Conservation (phyloP, 768 basidiomycete genomes). For the Ramaria sp. region DNA sequence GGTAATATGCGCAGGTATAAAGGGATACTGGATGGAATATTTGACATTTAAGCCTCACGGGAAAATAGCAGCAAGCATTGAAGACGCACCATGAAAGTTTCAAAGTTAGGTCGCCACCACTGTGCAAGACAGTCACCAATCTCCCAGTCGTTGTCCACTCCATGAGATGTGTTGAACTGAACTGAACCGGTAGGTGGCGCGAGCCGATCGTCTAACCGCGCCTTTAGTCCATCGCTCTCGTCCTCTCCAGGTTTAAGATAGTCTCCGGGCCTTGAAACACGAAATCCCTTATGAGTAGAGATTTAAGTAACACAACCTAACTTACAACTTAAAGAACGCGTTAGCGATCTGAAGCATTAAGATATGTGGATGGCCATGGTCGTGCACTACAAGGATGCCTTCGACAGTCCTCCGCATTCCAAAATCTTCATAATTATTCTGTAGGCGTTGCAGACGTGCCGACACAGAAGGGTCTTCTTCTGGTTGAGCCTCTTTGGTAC, state of each 20-base stretch:
- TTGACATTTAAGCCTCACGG: neutral
- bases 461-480: slow-evolving; percentile 97
- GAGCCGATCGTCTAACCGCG: slow-evolving; percentile 79
- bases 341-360: slow-evolving; percentile 98
- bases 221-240: slow-evolving; percentile 84
- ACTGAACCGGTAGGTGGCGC: slow-evolving; percentile 62
- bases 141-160: slow-evolving; percentile 86
- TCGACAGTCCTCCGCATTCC: slow-evolving; percentile 96
- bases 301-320: slow-evolving; percentile 7
- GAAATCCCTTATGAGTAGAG: neutral
- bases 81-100: slow-evolving; percentile 83
- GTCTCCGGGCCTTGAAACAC: slow-evolving; percentile 71
- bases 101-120: slow-evolving; percentile 98
- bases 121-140: slow-evolving; percentile 94
- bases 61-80: neutral
- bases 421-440: slow-evolving; percentile 94
- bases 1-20: slow-evolving; percentile 89
- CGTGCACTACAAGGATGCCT: slow-evolving; percentile 80
- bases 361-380: slow-evolving; percentile 95
- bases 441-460: slow-evolving; percentile 84
- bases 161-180: slow-evolving; percentile 67
- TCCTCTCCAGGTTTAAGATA: slow-evolving; percentile 96
- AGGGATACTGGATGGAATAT: slow-evolving; percentile 59
- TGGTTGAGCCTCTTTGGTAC: slow-evolving; percentile 92
- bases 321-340: slow-evolving; percentile 96